Conservation (phyloP, 805 yeast species). For the Kregervanrija delftensis region DNA sequence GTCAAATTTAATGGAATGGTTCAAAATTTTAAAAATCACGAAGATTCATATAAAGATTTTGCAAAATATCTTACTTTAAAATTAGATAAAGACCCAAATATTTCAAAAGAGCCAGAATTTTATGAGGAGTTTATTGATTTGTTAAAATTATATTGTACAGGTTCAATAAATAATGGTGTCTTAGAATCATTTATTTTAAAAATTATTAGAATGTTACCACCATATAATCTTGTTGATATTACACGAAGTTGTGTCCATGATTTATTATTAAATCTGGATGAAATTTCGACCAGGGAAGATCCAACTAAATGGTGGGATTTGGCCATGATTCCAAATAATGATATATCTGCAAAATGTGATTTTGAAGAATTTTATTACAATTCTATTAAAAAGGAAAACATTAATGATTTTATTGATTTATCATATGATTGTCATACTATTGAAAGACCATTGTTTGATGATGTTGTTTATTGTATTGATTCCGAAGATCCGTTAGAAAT, state of each 20-base stretch:
- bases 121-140: slow-evolving; percentile 37
- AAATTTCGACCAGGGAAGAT: slow-evolving; percentile 29
- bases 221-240: slow-evolving; percentile 34
- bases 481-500: slow-evolving; percentile 75
- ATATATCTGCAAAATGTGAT: slow-evolving; percentile 36
- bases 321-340: slow-evolving; percentile 37
- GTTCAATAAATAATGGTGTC: slow-evolving; percentile 40
- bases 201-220: slow-evolving; percentile 25
- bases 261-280: slow-evolving; percentile 31
- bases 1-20: slow-evolving; percentile 29
- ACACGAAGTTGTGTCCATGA: slow-evolving; percentile 50
- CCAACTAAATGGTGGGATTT: slow-evolving; percentile 47
- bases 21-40: slow-evolving; percentile 20
- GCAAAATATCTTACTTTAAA: slow-evolving; percentile 15
- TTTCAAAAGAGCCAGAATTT: slow-evolving; percentile 17
- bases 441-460: slow-evolving; percentile 34
- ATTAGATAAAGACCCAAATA: background rate
- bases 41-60: slow-evolving; percentile 20
- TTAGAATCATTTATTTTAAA: slow-evolving; percentile 43
- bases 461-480: slow-evolving; percentile 76
- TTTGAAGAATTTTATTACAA: slow-evolving; percentile 37
- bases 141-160: slow-evolving; percentile 50
- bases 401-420: slow-evolving; percentile 13
- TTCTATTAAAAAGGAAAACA: slow-evolving; percentile 16
- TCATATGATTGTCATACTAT: slow-evolving; percentile 9